Conservation (phyloP, 371 early-diverging fungal species). For the Lichtheimia ornata region DNA sequence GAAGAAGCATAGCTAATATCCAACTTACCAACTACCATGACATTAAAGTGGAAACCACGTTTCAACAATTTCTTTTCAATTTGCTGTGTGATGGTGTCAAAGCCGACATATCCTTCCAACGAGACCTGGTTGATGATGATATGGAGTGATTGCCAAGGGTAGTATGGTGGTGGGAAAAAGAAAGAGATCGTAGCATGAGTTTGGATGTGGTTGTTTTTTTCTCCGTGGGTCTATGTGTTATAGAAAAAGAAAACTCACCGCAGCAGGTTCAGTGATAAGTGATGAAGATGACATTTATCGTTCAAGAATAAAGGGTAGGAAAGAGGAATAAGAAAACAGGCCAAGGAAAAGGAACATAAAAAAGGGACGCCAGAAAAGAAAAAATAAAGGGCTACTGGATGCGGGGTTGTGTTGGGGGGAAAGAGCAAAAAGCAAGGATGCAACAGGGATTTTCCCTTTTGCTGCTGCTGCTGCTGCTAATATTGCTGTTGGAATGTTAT, state of each 20-base stretch:
- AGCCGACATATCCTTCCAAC: constrained; percentile 87
- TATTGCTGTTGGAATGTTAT: too few relatives aligned
- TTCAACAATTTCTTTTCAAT: constrained; percentile 91
- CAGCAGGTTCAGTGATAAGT: constrained; percentile 18
- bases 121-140: constrained; percentile 19
- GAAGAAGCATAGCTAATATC: not conserved
- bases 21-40: constrained; percentile 86
- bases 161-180: too few relatives aligned
- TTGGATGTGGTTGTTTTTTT: not conserved
- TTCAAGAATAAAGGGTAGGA: constrained; percentile 6
- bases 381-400: constrained; percentile 6
- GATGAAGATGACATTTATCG: constrained; percentile 19
- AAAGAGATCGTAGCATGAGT: not conserved
- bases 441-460: constrained; percentile 6
- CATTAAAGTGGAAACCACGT: constrained; percentile 93
- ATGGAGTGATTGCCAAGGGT: too few relatives aligned
- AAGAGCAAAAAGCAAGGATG: constrained; percentile 7
- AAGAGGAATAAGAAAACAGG: constrained; percentile 11
- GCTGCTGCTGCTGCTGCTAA: too few relatives aligned
- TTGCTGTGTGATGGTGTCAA: constrained; percentile 93
- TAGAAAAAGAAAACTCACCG: constrained; percentile 9
- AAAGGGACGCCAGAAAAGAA: constrained; percentile 6
- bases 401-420: not conserved
- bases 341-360: constrained; percentile 12
- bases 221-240: not conserved